Conservation (phyloP, 2,329 filamentous ascomycete species). For the Daldinia eschscholtzii region DNA sequence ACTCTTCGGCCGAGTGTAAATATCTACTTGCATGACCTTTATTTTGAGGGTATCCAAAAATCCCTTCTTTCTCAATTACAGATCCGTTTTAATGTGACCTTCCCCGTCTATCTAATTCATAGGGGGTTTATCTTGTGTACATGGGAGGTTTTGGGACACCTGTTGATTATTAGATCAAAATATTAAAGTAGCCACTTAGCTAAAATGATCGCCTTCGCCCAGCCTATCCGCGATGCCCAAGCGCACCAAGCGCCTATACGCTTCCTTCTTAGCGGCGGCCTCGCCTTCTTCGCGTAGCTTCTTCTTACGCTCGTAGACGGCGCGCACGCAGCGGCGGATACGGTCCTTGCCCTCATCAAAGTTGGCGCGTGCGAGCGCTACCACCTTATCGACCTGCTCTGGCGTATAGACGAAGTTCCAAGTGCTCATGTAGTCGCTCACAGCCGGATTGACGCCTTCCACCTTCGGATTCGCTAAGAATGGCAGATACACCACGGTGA, state of each 20-base stretch:
- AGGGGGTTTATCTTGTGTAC: conserved; percentile 25
- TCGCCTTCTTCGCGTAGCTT: conserved; percentile 70
- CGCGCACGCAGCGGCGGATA: conserved; percentile 81
- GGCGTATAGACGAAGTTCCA: conserved; percentile 99
- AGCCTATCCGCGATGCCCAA: conserved; percentile 66
- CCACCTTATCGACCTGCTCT: conserved; percentile 87
- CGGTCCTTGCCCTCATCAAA: conserved; percentile 85
- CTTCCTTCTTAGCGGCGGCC: conserved; percentile 54
- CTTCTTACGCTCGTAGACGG: conserved; percentile 94
- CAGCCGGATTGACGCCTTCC: conserved; percentile 83
- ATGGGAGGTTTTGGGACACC: neutral
- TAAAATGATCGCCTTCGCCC: conserved; percentile 77
- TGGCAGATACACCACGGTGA: conserved; percentile 91
- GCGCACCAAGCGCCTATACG: conserved; percentile 62
- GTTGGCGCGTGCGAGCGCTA: conserved; percentile 85
- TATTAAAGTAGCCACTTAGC: conserved; percentile 32
- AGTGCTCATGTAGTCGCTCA: conserved; percentile 88
- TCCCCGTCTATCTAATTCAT: conserved; percentile 15
- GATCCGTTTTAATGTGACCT: conserved; percentile 7
- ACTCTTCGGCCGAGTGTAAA: conserved; percentile 40
- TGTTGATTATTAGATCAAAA: no score
- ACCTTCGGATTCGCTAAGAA: conserved; percentile 86
- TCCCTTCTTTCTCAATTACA: conserved; percentile 10
- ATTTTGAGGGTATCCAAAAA: conserved; percentile 21
- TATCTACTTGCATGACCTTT: conserved; percentile 33